Conservation (phyloP, 2,329 filamentous ascomycete genomes). For the Colletotrichum liriopes region DNA sequence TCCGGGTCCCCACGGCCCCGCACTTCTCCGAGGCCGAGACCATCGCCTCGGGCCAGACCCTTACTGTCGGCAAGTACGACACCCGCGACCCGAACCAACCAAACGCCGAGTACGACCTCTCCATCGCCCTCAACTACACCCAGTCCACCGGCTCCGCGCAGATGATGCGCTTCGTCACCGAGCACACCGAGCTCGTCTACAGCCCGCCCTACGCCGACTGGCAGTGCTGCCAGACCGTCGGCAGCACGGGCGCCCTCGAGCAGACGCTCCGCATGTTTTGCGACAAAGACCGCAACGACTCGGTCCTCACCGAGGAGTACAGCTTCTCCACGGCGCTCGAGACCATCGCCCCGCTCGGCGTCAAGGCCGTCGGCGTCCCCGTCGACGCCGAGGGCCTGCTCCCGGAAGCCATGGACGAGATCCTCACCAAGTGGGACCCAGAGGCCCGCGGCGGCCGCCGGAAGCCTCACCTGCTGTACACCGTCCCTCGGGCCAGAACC, state of each 20-base stretch:
- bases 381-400: slow-evolving; percentile 70
- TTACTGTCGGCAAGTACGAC: slow-evolving; percentile 88
- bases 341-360: slow-evolving; percentile 68
- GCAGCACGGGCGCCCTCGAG: slow-evolving; percentile 89
- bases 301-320: slow-evolving; percentile 89
- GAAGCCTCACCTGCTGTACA: slow-evolving; percentile 72
- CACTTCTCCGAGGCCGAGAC: slow-evolving; percentile 81
- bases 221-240: slow-evolving; percentile 86
- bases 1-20: slow-evolving; percentile 80
- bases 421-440: slow-evolving; percentile 67
- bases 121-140: slow-evolving; percentile 93
- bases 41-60: slow-evolving; percentile 69
- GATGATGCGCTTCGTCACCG: slow-evolving; percentile 90
- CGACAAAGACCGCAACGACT: slow-evolving; percentile 78
- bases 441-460: slow-evolving; percentile 59
- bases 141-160: slow-evolving; percentile 90
- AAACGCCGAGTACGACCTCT: slow-evolving; percentile 76
- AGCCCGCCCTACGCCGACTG: slow-evolving; percentile 92
- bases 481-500: slow-evolving; percentile 87
- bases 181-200: slow-evolving; percentile 94
- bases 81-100: slow-evolving; percentile 67
- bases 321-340: slow-evolving; percentile 84
- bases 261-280: slow-evolving; percentile 88
- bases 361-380: slow-evolving; percentile 65
- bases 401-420: slow-evolving; percentile 66